A percentile compares a stretch with the other conserved stretches of the same genome.
Conservation (phyloP, 305 asterid genomes). For the Caryopteris hybrid region DNA sequence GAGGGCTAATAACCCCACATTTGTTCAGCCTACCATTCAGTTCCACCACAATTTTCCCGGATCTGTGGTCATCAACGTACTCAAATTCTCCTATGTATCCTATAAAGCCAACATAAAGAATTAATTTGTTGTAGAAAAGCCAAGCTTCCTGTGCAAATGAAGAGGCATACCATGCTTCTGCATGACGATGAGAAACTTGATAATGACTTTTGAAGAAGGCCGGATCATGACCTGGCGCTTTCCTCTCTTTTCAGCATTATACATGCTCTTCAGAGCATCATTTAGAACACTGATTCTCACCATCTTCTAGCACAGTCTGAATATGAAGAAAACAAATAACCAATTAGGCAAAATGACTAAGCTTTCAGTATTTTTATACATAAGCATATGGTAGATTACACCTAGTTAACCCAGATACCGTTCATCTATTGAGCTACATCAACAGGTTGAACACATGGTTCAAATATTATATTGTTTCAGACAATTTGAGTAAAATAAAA, state of each 20-base stretch:
- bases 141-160: neutral
- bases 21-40: conserved; percentile 21
- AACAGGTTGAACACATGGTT: too few relatives aligned
- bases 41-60: conserved; percentile 28
- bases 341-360: neutral
- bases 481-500: too few relatives aligned
- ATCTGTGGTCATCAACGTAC: conserved; percentile 28
- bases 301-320: conserved; percentile 2
- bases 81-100: conserved; percentile 33
- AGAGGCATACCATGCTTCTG: conserved; percentile 12
- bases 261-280: conserved; percentile 11
- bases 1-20: conserved; percentile 16
- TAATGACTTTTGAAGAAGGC: conserved; percentile 21
- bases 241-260: neutral
- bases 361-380: neutral
- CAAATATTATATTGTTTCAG: too few relatives aligned
- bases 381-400: neutral
- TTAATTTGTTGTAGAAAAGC: neutral
- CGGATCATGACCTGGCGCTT: neutral
- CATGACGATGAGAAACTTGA: conserved; percentile 26
- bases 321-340: neutral
- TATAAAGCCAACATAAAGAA: neutral
- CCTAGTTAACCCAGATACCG: too few relatives aligned
- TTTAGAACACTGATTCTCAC: conserved; percentile 21
- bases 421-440: neutral